phyloP scores from a whole-genome alignment of 2,329 filamentous ascomycete species.

The Fonsecaea monophora region DNA sequence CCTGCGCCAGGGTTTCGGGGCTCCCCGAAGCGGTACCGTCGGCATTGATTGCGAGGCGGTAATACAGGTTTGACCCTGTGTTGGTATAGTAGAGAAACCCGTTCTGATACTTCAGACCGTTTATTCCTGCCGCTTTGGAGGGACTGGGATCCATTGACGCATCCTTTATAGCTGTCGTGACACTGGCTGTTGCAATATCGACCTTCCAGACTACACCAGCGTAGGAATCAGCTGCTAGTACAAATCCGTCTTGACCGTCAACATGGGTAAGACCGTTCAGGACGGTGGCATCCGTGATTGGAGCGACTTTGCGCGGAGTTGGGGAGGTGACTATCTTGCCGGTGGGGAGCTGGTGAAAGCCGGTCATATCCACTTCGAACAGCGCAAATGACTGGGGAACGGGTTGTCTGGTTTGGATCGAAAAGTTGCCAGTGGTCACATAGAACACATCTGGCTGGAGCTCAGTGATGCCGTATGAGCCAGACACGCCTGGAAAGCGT shows the following conservation, averaged over 20 bases:
- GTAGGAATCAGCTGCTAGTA: not conserved
- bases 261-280: not conserved
- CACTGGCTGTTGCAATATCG: not conserved
- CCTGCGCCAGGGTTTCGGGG: not conserved
- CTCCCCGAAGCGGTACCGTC: not conserved
- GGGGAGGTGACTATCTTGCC: not conserved
- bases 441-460: slow-evolving; percentile 1
- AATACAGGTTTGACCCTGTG: slow-evolving; percentile 1
- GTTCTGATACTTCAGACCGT: not conserved
- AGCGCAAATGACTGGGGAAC: slow-evolving; percentile 11
- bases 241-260: not conserved
- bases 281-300: not conserved
- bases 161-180: not conserved
- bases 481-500: not conserved
- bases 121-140: not conserved
- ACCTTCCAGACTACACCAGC: not conserved
- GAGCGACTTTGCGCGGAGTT: not conserved
- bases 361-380: slow-evolving; percentile 7
- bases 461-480: not conserved
- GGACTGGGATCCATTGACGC: not conserved
- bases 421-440: slow-evolving; percentile 11
- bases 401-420: slow-evolving; percentile 8
- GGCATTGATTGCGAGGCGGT: not conserved
- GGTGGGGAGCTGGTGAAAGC: slow-evolving; percentile 10
- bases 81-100: not conserved